Conservation (phyloP, 805 yeast genomes). For the Groenewaldozyma salmanticensis region DNA sequence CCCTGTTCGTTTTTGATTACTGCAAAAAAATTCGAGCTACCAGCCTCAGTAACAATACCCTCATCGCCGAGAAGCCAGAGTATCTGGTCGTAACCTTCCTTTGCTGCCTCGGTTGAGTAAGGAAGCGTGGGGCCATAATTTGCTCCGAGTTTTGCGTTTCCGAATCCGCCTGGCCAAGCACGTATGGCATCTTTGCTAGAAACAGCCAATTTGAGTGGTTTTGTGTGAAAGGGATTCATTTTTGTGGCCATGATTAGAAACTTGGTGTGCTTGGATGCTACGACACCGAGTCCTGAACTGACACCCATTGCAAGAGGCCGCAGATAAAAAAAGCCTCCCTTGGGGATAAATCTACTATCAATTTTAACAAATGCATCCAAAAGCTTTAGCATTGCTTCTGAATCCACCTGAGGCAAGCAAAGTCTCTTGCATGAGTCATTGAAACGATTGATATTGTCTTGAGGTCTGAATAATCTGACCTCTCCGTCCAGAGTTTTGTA, state of each 20-base stretch:
- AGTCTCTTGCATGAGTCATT: slow-evolving; percentile 40
- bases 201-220: slow-evolving; percentile 42
- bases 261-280: slow-evolving; percentile 31
- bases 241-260: slow-evolving; percentile 16
- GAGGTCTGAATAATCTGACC: slow-evolving; percentile 32
- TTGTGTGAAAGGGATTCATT: slow-evolving; percentile 33
- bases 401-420: slow-evolving; percentile 38
- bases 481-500: slow-evolving; percentile 31
- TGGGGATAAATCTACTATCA: slow-evolving; percentile 39
- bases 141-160: slow-evolving; percentile 45
- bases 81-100: slow-evolving; percentile 41
- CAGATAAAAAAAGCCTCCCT: slow-evolving; percentile 33
- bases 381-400: slow-evolving; percentile 35
- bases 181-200: slow-evolving; percentile 39
- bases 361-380: slow-evolving; percentile 34
- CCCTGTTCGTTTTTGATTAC: slow-evolving; percentile 33
- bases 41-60: slow-evolving; percentile 45
- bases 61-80: slow-evolving; percentile 46
- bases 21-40: slow-evolving; percentile 45
- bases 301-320: slow-evolving; percentile 46
- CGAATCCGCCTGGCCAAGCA: slow-evolving; percentile 52
- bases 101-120: slow-evolving; percentile 37
- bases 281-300: slow-evolving; percentile 38
- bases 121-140: slow-evolving; percentile 45
- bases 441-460: slow-evolving; percentile 41